Evolutionary conservation across 257 asterid genomes (phyloP).

Genomic region (Solanum arcanum): DNA sequence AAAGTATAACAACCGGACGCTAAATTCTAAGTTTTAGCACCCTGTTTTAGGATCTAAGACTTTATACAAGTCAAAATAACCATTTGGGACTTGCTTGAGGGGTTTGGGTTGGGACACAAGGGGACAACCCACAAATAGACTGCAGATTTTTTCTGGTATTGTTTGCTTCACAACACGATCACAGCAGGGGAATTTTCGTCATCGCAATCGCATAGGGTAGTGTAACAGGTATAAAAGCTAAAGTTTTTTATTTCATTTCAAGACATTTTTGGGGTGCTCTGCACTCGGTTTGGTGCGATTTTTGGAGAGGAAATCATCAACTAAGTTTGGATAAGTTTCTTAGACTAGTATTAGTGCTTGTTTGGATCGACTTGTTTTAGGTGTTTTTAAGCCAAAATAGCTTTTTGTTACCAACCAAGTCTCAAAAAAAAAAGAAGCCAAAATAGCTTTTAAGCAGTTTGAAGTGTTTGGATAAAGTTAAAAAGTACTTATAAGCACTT

Average conservation of each 20-base stretch:
- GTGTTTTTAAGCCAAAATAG: no score
- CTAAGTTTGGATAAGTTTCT: neutral
- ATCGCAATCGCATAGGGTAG: neutral
- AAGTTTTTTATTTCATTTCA: neutral
- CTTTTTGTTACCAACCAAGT: no score
- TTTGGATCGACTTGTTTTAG: no score
- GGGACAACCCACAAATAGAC: neutral
- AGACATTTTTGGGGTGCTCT: neutral
- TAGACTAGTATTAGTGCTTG: neutral
- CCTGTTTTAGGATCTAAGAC: neutral
- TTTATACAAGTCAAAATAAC: neutral
- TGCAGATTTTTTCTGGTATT: neutral
- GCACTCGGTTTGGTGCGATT: neutral
- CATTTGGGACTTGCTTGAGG: neutral
- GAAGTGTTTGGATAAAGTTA: no score
- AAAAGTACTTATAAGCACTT: no score
- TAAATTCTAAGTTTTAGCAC: neutral
- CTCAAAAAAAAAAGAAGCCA: no score
- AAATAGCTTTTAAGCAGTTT: no score
- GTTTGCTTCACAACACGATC: neutral
- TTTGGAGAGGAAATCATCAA: neutral
- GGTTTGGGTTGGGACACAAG: neutral
- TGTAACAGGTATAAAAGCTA: neutral
- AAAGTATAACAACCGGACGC: neutral
- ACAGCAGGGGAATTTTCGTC: neutral